These are phyloP conservation scores for Sclerotinia minor DNA, from an alignment of 2,329 filamentous ascomycete species.

Conservation along the genomic window DNA sequence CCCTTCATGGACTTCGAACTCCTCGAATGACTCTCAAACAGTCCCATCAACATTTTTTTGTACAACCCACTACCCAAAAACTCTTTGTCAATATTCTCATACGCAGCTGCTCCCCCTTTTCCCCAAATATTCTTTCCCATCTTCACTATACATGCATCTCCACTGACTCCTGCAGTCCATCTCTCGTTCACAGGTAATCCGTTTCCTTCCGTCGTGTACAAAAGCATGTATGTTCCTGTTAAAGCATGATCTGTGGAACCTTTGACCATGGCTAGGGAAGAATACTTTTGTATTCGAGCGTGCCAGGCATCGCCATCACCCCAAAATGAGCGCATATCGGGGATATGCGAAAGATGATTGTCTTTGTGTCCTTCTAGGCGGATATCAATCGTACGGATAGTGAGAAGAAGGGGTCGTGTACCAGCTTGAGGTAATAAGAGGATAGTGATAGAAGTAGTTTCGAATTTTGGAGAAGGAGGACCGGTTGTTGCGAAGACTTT, in stretches of 20 bases:
- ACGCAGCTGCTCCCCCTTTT: slow-evolving; percentile 14
- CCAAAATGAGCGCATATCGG: slow-evolving; percentile 26
- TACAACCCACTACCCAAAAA: slow-evolving; percentile 20
- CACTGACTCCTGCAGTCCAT: slow-evolving; percentile 21
- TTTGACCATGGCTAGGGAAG: slow-evolving; percentile 2
- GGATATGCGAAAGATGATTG: slow-evolving; percentile 23
- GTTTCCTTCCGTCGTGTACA: slow-evolving; percentile 21
- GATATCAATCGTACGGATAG: slow-evolving; percentile 23
- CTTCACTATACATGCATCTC: slow-evolving; percentile 25
- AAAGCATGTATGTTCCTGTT: slow-evolving; percentile 22
- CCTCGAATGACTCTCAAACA: slow-evolving; percentile 15
- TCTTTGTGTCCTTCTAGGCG: slow-evolving; percentile 18
- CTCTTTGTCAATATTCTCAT: slow-evolving; percentile 23
- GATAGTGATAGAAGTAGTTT: slow-evolving; percentile 17
- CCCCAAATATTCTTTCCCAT: slow-evolving; percentile 23
- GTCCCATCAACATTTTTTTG: slow-evolving; percentile 20
- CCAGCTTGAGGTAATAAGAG: slow-evolving; percentile 22
- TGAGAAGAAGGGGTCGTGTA: slow-evolving; percentile 14
- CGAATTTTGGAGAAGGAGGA: slow-evolving; percentile 15
- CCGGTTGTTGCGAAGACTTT: slow-evolving; percentile 18
- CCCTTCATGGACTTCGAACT: background rate
- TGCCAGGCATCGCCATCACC: slow-evolving; percentile 23
- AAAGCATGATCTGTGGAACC: slow-evolving; percentile 11
- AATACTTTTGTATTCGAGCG: slow-evolving; percentile 18
- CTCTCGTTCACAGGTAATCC: slow-evolving; percentile 14